Evolutionary conservation across 345 rosid genomes (phyloP).

Genomic region (Mercurialis annua): DNA sequence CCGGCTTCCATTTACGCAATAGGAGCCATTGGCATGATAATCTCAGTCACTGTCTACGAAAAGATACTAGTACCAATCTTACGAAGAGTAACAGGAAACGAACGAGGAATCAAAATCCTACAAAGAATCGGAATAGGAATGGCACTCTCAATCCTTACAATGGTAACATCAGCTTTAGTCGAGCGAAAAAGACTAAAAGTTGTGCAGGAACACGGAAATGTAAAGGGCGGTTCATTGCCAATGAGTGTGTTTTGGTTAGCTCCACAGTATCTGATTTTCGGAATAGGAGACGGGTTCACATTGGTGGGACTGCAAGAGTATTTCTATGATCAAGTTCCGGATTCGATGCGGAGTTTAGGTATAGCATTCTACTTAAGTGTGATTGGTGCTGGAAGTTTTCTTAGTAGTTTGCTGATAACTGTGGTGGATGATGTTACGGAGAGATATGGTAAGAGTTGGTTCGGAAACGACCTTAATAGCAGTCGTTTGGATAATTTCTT

Average conservation of each 20-base stretch:
- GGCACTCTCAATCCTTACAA: constrained; percentile 58
- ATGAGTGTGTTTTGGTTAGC: constrained; percentile 85
- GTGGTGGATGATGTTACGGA: constrained; percentile 17
- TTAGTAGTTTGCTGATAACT: constrained; percentile 69
- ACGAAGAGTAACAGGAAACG: constrained; percentile 47
- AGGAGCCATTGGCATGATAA: constrained; percentile 53
- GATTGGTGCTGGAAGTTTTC: constrained; percentile 70
- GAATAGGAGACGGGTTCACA: constrained; percentile 72
- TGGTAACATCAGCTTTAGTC: constrained; percentile 71
- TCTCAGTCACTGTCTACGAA: constrained; percentile 50
- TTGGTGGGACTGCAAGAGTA: constrained; percentile 90
- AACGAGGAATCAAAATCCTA: constrained; percentile 76
- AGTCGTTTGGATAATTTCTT: constrained; percentile 78
- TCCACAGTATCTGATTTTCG: constrained; percentile 72
- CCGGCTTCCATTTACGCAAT: constrained; percentile 53
- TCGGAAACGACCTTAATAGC: constrained; percentile 73
- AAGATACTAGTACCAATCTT: constrained; percentile 49
- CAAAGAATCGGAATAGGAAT: constrained; percentile 91
- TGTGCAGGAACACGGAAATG: constrained; percentile 32
- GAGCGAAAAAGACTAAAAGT: constrained; percentile 51
- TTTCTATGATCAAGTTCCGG: constrained; percentile 94
- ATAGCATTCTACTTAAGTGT: constrained; percentile 87
- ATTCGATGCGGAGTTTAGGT: constrained; percentile 91
- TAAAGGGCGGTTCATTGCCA: constrained; percentile 42
- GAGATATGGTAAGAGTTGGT: constrained; percentile 33